These are phyloP conservation scores for Kazachstania bromeliacearum DNA, from an alignment of 805 yeast species.

Conservation along the genomic window DNA sequence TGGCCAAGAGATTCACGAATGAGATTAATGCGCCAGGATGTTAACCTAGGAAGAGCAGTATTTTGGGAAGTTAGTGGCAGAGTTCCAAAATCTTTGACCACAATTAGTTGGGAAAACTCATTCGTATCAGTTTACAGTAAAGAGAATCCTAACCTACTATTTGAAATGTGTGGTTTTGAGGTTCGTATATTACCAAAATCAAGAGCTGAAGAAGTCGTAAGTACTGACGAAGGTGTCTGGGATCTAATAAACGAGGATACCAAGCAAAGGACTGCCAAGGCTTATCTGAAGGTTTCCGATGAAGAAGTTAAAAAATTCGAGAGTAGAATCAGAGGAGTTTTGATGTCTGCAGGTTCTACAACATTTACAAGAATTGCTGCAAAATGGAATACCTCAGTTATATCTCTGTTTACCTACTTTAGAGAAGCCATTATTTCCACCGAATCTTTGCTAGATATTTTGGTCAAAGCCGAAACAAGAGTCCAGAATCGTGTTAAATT, in stretches of 20 bases:
- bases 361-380: constrained; percentile 91
- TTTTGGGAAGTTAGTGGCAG: constrained; percentile 84
- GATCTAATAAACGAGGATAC: constrained; percentile 61
- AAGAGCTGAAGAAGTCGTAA: constrained; percentile 44
- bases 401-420: constrained; percentile 78
- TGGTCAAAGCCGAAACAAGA: constrained; percentile 87
- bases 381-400: constrained; percentile 90
- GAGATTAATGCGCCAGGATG: constrained; percentile 86
- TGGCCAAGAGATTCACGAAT: constrained; percentile 94
- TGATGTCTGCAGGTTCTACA: constrained; percentile 93
- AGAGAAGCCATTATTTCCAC: constrained; percentile 91
- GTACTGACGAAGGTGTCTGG: constrained; percentile 84
- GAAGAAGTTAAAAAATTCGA: constrained; percentile 74
- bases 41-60: constrained; percentile 81
- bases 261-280: constrained; percentile 82
- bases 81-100: constrained; percentile 64
- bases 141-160: constrained; percentile 81
- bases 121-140: constrained; percentile 81
- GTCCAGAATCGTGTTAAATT: constrained; percentile 90
- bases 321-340: constrained; percentile 74
- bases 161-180: constrained; percentile 93
- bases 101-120: constrained; percentile 70
- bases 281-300: constrained; percentile 72
- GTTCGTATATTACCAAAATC: constrained; percentile 73
- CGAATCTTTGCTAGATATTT: constrained; percentile 59